Base-by-base conservation (phyloP, 345 rosid genomes). In the Heritiera littoralis region DNA sequence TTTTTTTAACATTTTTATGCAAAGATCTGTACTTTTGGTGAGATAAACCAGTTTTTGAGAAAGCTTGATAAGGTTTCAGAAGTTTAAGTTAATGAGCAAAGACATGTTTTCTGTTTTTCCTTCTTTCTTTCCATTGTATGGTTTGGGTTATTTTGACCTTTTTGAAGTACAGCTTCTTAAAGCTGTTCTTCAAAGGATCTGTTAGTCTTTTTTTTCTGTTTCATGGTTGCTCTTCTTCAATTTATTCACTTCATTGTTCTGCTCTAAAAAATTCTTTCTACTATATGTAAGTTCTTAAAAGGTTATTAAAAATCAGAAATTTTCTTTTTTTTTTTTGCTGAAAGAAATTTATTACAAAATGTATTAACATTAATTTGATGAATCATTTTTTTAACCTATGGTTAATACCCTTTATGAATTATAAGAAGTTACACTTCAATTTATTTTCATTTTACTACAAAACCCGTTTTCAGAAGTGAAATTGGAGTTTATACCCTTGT, bases 1-100 rank as follows among this genome's bases (percentile, higher is more conserved):
- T 9, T 35, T 35, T 35, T 3, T 35, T 35, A 35, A 35, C 38
- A 6, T 28, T 56, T 9, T 28, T 65, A 20, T 3, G 5, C 73
- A 77, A 51, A 86, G 80, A 83, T 83, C 84, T 76, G 67, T 41
- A 20, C n/a, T 67, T 60, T 83, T 79, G 9, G 48, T 40, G 49
- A 66, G 28, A 49, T 17, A 15, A 54, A 28, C 7, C 69, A 35
- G 14, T 14, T 58, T 17, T 58, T 74, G 14, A 45, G n/a, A 30
- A 49, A 14, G 41, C 43, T 64, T 81, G 66, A 38, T 60, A 35
- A 75, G 80, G 80, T 66, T 75, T 75, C 7, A 40, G 12, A 56
- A 13, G 63, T 55, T 77, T 69, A 76, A 71, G 43, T 40, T 40
- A 40, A 66, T 23, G 23, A 32, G 20, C 52, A 58, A 67, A 23